phyloP scores from a whole-genome alignment of 1,284 basidiomycete species.

The Cronartium ribicola region DNA sequence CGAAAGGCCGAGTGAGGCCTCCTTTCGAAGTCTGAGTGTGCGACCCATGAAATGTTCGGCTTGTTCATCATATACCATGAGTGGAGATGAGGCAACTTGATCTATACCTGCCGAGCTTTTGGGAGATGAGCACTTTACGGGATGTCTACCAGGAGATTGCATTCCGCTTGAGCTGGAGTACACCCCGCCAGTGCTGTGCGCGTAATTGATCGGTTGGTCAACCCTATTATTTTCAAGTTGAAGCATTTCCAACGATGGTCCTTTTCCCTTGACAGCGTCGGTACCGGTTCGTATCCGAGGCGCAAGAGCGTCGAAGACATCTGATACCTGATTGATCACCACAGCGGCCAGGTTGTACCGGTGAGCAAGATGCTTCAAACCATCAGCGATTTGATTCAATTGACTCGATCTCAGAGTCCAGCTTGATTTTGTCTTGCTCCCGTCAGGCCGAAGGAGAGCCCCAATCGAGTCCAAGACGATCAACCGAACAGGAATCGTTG shows the following conservation, averaged over 20 bases:
- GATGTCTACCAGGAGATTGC: slow-evolving; percentile 8
- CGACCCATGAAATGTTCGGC: slow-evolving; percentile 64
- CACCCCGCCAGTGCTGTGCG: slow-evolving; percentile 36
- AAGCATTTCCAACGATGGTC: neutral
- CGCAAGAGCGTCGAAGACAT: slow-evolving; percentile 58
- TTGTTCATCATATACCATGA: slow-evolving; percentile 66
- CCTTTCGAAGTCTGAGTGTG: slow-evolving; percentile 59
- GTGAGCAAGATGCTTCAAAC: slow-evolving; percentile 59
- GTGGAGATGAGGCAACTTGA: slow-evolving; percentile 50
- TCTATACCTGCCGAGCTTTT: slow-evolving; percentile 42
- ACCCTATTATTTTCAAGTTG: neutral
- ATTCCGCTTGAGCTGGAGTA: slow-evolving; percentile 14
- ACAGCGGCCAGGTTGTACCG: slow-evolving; percentile 66
- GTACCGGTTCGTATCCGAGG: slow-evolving; percentile 4
- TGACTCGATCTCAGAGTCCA: slow-evolving; percentile 53
- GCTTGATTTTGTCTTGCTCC: slow-evolving; percentile 64
- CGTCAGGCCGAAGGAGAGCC: slow-evolving; percentile 67
- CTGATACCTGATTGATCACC: slow-evolving; percentile 80
- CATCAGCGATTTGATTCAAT: slow-evolving; percentile 40
- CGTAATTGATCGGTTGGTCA: neutral
- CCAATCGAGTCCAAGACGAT: slow-evolving; percentile 75
- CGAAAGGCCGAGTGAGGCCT: slow-evolving; percentile 74
- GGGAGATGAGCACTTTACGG: slow-evolving; percentile 5
- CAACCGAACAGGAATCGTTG: slow-evolving; percentile 57
- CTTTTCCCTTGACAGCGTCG: neutral